These are phyloP conservation scores for Pneumocystis murina DNA, from an alignment of 1,139 yeast genomes.

Conservation along the genomic window DNA sequence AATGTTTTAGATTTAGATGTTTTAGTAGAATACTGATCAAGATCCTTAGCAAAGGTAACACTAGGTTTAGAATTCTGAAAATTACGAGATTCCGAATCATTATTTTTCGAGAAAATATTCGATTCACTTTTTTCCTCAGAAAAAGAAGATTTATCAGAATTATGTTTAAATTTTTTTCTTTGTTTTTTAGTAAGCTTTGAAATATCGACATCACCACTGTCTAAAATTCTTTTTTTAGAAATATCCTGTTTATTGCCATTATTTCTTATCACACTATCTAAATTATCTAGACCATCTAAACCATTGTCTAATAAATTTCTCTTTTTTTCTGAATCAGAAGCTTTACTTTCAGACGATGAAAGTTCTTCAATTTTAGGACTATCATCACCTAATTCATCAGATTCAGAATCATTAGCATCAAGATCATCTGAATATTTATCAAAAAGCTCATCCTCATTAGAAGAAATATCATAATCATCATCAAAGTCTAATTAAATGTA, in stretches of 20 bases:
- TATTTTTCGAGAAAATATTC: not conserved
- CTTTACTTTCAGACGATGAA: slow-evolving; percentile 18
- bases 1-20: slow-evolving; percentile 48
- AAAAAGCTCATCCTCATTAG: slow-evolving; percentile 76
- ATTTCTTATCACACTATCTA: slow-evolving; percentile 13
- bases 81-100: slow-evolving; percentile 9
- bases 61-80: slow-evolving; percentile 37
- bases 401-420: slow-evolving; percentile 37
- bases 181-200: slow-evolving; percentile 22
- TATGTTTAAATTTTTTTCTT: slow-evolving; percentile 21
- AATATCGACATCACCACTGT: slow-evolving; percentile 11
- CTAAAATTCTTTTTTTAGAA: slow-evolving; percentile 16
- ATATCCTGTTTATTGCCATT: slow-evolving; percentile 15
- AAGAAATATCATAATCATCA: slow-evolving; percentile 78
- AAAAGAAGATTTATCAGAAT: slow-evolving; percentile 14
- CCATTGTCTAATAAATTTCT: slow-evolving; percentile 24
- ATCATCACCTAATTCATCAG: slow-evolving; percentile 11
- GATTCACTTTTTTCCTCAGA: slow-evolving; percentile 17
- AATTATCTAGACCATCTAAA: slow-evolving; percentile 18
- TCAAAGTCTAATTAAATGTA: slow-evolving; percentile 32
- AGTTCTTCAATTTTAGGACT: slow-evolving; percentile 25
- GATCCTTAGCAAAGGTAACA: slow-evolving; percentile 76
- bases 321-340: slow-evolving; percentile 35
- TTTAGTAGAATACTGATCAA: slow-evolving; percentile 75
- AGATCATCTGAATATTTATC: slow-evolving; percentile 26